A percentile compares a stretch with the other conserved stretches of the same genome.
These are phyloP conservation scores for Diplocarpon rosae DNA, from an alignment of 2,329 filamentous ascomycete species.

Conservation along the genomic window DNA sequence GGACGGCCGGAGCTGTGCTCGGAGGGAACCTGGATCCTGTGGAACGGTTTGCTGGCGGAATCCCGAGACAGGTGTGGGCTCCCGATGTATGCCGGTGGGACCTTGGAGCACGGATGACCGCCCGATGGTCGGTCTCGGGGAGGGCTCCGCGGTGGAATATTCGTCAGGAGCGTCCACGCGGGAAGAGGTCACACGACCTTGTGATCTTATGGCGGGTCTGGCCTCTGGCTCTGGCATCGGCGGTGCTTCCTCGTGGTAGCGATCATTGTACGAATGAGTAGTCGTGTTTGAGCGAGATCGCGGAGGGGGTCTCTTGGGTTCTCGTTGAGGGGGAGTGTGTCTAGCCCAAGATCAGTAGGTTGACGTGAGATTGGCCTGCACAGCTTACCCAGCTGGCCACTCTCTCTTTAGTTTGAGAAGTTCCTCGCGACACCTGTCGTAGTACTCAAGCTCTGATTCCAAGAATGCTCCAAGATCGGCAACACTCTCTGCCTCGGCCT, in stretches of 20 bases:
- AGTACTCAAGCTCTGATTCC: slow-evolving; percentile 81
- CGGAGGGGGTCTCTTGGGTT: slow-evolving; percentile 16
- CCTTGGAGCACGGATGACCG: slow-evolving; percentile 49
- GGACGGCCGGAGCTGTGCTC: slow-evolving; percentile 28
- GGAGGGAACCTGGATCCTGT: slow-evolving; percentile 33
- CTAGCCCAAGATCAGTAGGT: slow-evolving; percentile 8
- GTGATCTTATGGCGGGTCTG: slow-evolving; percentile 42
- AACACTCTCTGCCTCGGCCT: slow-evolving; percentile 75
- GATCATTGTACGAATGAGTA: slow-evolving; percentile 48
- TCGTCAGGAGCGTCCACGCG: slow-evolving; percentile 20
- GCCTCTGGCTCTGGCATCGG: slow-evolving; percentile 33
- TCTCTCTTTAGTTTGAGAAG: slow-evolving; percentile 58
- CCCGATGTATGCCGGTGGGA: slow-evolving; percentile 39
- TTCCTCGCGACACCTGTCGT: slow-evolving; percentile 82
- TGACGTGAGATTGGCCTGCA: neutral
- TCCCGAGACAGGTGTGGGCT: slow-evolving; percentile 39
- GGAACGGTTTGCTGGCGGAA: slow-evolving; percentile 37
- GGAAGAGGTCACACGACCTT: slow-evolving; percentile 21
- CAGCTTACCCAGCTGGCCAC: slow-evolving; percentile 51
- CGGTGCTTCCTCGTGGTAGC: slow-evolving; percentile 41
- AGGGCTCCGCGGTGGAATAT: slow-evolving; percentile 24
- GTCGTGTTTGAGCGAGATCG: slow-evolving; percentile 50
- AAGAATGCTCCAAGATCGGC: slow-evolving; percentile 70
- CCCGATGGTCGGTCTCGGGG: slow-evolving; percentile 35
- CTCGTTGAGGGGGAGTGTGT: slow-evolving; percentile 20